Base-by-base conservation (phyloP, 768 basidiomycete genomes). In the Dendrothele bispora region DNA sequence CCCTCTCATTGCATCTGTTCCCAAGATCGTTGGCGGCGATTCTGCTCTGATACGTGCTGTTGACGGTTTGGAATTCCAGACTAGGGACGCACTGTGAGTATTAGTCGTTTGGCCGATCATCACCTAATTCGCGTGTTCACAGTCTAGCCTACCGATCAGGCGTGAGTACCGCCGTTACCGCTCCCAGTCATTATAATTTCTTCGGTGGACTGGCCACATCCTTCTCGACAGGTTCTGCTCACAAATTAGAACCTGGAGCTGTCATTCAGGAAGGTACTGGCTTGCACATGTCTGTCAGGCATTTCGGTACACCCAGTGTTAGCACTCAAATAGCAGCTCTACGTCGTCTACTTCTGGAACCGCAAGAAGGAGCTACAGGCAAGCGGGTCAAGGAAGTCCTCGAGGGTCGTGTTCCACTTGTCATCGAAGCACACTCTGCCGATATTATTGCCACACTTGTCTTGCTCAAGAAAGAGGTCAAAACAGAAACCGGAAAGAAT, bases 251-350 rank as follows among this genome's bases (percentile, higher is more conserved):
- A 52, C 56, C 68, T 7, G 80, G 80, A 3, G 85, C 89, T 10
- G 64, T 91, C 47, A 57, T 86, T 29, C 77, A 88, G 57, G 79
- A 84, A 14, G 65, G 76, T 7, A 75, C 80, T 3, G 87, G 80
- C 2, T 60, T 93, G 4, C 89, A 91, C 59, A 66, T 95, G 52
- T 62, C 73, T 5, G 62, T 95, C 36, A 62, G 71, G 5, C 80
- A 81, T 57, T 67, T 68, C 71, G 11, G 54, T 29, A 57, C 70
- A 63, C 55, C 74, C 1, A 87, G 88, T 50, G 74, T 91, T 25
- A 91, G 91, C 64, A 87, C 84, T n/a, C 83, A 92, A 55, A 84
- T 95, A 51, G 85, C 84, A 12, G 72, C 81, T 4, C 68, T 97
- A 37, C 77, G 92, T 1, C 70, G 75, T 7, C 68, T 92, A 30